Conservation (phyloP, 2,329 filamentous ascomycete genomes). For the Colletotrichum endophyticum region DNA sequence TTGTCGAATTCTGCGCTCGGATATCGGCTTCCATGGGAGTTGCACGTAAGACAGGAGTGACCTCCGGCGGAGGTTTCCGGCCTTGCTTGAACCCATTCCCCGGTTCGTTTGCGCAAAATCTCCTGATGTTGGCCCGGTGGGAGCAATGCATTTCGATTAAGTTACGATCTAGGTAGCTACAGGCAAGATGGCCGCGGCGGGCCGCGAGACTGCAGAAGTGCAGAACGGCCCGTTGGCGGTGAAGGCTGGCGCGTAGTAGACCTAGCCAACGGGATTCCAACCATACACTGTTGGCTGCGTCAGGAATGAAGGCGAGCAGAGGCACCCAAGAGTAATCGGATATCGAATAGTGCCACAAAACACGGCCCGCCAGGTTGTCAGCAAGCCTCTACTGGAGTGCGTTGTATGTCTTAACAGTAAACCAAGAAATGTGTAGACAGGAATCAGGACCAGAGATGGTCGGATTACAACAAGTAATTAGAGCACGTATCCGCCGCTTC, state of each 20-base stretch:
- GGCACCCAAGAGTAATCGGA: not conserved
- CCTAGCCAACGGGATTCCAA: not conserved
- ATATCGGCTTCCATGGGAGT: not conserved
- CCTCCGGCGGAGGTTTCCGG: not conserved
- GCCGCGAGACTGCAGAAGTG: not conserved
- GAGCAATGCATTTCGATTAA: not conserved
- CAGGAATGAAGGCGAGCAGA: not conserved
- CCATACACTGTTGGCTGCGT: not conserved
- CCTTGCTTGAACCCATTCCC: not conserved
- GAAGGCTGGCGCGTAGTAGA: not conserved
- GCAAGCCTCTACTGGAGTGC: not conserved
- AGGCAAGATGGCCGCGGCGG: not conserved
- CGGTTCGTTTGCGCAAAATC: not conserved
- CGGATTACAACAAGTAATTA: conserved; percentile 31
- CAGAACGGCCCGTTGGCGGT: not conserved
- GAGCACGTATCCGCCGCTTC: conserved; percentile 69
- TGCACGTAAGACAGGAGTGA: not conserved
- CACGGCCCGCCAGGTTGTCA: not conserved
- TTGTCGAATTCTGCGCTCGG: not conserved
- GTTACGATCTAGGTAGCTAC: not conserved
- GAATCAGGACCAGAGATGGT: not conserved
- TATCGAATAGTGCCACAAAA: not conserved
- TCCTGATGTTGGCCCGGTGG: not conserved
- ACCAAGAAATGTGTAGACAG: not conserved
- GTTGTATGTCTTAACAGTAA: not conserved